Evolutionary conservation across 2,329 filamentous ascomycete genomes (phyloP).

Genomic region (Hypoxylon sp.): DNA sequence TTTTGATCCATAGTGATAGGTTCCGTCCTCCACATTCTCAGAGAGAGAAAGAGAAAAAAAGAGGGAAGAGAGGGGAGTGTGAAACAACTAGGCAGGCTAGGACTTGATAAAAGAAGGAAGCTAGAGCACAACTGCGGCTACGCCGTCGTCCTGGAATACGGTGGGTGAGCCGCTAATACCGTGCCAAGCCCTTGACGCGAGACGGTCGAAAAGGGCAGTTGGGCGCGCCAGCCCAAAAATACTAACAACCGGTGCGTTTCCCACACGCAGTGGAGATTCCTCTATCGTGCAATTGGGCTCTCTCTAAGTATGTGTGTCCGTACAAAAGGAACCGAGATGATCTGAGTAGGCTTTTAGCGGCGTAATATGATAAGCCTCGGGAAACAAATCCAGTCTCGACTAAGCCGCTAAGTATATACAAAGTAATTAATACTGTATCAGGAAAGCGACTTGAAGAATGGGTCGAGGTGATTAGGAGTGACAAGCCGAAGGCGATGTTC

Average conservation of each 20-base stretch:
- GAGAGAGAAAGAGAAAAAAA: slow-evolving; percentile 1
- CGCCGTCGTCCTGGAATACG: slow-evolving; percentile 27
- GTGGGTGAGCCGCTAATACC: slow-evolving; percentile 30
- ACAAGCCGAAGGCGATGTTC: neutral
- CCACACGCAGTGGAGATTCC: slow-evolving; percentile 31
- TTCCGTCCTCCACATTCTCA: slow-evolving; percentile 48
- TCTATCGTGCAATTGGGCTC: neutral
- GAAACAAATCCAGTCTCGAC: slow-evolving; percentile 27
- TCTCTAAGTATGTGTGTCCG: slow-evolving; percentile 29
- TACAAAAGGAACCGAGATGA: slow-evolving; percentile 27
- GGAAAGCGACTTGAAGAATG: slow-evolving; percentile 10
- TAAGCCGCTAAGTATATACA: slow-evolving; percentile 33
- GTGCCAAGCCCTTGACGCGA: slow-evolving; percentile 38
- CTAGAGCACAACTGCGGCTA: slow-evolving; percentile 25
- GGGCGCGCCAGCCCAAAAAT: slow-evolving; percentile 34
- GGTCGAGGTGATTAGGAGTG: neutral
- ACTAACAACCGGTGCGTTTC: slow-evolving; percentile 25
- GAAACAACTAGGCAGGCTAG: slow-evolving; percentile 15
- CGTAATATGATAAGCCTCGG: slow-evolving; percentile 33
- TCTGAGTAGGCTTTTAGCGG: slow-evolving; percentile 33
- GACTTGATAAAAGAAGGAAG: slow-evolving; percentile 38
- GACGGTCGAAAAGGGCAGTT: slow-evolving; percentile 43
- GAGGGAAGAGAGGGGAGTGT: slow-evolving; percentile 13
- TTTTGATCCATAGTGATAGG: slow-evolving; percentile 50
- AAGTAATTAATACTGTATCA: slow-evolving; percentile 14